Evolutionary conservation across 2,329 filamentous ascomycete genomes (phyloP), one percentile per base, ranked within the genome.

Genomic region (Trichoderma aggressivum): DNA sequence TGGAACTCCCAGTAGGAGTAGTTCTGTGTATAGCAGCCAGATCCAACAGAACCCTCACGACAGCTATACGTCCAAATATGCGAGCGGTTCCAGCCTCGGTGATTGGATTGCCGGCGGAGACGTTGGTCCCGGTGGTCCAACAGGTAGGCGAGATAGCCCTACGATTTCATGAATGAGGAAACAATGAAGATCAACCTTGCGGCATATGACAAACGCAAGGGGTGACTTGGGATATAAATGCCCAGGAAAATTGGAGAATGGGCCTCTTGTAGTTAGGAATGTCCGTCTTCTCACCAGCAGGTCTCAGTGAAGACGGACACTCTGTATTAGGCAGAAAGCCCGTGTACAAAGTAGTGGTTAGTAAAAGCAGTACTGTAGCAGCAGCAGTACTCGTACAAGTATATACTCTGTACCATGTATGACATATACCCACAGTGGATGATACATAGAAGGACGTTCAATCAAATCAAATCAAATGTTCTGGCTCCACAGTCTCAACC

Each of bases 101-200:
- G 77, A 77, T 34, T 79, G 76, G 76, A 85, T 84, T 68, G 86
- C 86, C 0, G 86, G 86, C 0, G 86, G 86, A 3, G 86, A 88
- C 73, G 81, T 88, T 1, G 86, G 83, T 0, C 80, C 76, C 4
- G 77, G 75, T 30, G 36, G n/a, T 3, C 28, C 16, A 28, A 3
- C 56, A 72, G 70, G 72, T 56, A 73, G 80, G 63, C 76, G 77
- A 76, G 78, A 79, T 59, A 78, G 78, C 71, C 76, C 76, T 16
- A 74, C 73, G 7, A 21, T 68, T 36, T 65, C 60, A 71, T 28
- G 18, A 69, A 43, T 43, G 16, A 3, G 6, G 34, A 30, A 7
- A 30, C 4, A 16, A 28, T 16, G 24, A 32, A 16, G n/a, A 21
- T 7, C 7, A 36, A 26, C 5, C 10, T 16, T 7, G 64, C 12